These are phyloP conservation scores for Sphagnum fallax DNA, from an alignment of 228 moss, liverwort and hornwort genomes.

Conservation along the genomic window DNA sequence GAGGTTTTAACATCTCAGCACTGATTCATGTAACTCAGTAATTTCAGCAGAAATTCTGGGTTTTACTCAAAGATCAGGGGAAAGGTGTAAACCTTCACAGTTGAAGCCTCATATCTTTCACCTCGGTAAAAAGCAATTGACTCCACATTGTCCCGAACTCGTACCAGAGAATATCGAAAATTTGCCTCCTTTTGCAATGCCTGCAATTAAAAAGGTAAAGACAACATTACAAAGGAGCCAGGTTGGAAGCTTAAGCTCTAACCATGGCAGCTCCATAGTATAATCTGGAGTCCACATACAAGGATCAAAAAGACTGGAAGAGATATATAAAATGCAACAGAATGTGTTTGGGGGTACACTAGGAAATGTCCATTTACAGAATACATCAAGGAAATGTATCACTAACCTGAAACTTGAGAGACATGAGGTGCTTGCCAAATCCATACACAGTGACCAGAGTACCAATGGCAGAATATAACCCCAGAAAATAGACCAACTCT, in stretches of 20 bases:
- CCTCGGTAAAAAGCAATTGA: slow-evolving; percentile 94
- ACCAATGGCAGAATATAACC: slow-evolving; percentile 72
- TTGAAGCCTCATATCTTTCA: slow-evolving; percentile 76
- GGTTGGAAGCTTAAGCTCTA: not conserved
- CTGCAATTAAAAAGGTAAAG: slow-evolving; percentile 19
- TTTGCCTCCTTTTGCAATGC: slow-evolving; percentile 89
- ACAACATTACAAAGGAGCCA: slow-evolving; percentile 2
- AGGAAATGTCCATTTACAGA: not conserved
- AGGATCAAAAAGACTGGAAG: too few species aligned
- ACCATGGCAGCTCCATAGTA: not conserved
- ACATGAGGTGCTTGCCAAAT: slow-evolving; percentile 82
- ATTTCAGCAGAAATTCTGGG: too few species aligned
- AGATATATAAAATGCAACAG: too few species aligned
- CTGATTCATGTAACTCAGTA: too few species aligned
- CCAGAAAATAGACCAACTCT: slow-evolving; percentile 75
- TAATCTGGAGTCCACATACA: too few species aligned
- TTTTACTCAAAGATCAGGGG: too few species aligned
- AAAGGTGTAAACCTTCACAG: slow-evolving; percentile 45
- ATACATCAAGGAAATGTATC: not conserved
- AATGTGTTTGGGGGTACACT: too few species aligned
- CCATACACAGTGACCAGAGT: slow-evolving; percentile 72
- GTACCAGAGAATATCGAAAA: slow-evolving; percentile 90
- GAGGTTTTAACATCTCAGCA: too few species aligned
- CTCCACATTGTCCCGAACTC: slow-evolving; percentile 93
- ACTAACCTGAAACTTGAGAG: slow-evolving; percentile 78